Evolutionary conservation across 495 filamentous ascomycete species (phyloP).

Genomic region (Penicillium ucsense): DNA sequence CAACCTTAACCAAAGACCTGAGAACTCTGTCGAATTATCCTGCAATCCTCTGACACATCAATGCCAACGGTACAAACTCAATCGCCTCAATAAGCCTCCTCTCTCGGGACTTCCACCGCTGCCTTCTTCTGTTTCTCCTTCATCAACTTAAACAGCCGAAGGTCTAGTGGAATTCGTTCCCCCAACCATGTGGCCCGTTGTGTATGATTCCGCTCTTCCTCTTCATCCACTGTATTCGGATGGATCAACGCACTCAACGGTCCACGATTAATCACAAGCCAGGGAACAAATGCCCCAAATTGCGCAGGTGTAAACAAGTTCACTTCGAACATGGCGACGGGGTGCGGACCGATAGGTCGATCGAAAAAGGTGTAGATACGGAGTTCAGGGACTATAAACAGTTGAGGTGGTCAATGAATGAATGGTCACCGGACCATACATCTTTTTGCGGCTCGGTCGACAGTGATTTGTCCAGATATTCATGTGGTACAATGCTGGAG

Average conservation of each 20-base stretch:
- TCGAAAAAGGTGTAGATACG: constrained; percentile 74
- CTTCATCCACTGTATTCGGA: constrained; percentile 56
- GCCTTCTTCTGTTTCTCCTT: constrained; percentile 20
- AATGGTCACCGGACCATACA: no score
- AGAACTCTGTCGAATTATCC: no score
- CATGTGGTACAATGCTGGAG: neutral
- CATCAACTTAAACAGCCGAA: constrained; percentile 45
- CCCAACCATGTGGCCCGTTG: constrained; percentile 83
- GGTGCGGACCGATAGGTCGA: constrained; percentile 70
- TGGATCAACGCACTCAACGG: constrained; percentile 73
- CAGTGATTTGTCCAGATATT: no score
- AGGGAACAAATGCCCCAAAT: constrained; percentile 79
- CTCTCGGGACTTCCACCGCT: constrained; percentile 8
- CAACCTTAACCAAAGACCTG: no score
- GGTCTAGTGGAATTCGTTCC: constrained; percentile 58
- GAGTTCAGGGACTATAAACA: constrained; percentile 63
- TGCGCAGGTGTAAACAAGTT: constrained; percentile 78
- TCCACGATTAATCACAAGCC: constrained; percentile 76
- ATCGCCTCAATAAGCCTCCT: constrained; percentile 4
- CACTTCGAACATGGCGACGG: constrained; percentile 83
- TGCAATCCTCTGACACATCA: neutral
- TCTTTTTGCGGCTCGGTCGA: no score
- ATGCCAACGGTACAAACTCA: neutral
- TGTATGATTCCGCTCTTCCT: constrained; percentile 60
- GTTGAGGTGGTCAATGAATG: constrained; percentile 12